These are phyloP conservation scores for Thielaviopsis populi DNA, from an alignment of 2,329 filamentous ascomycete species.

Conservation along the genomic window DNA sequence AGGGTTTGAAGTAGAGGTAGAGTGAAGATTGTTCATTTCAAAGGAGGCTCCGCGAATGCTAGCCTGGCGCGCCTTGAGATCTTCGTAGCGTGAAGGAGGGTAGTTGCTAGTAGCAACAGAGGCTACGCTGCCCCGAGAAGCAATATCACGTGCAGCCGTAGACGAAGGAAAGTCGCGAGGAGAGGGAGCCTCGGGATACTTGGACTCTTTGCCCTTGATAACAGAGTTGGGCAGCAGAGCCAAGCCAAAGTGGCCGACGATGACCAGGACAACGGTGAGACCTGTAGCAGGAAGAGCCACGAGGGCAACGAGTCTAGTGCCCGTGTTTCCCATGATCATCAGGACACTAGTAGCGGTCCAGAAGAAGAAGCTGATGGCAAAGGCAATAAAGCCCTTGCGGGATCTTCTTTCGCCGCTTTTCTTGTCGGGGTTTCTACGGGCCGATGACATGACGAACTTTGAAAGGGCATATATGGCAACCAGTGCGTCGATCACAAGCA, in stretches of 20 bases:
- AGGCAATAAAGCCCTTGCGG: constrained; percentile 29
- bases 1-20: background rate
- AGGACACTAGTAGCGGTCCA: constrained; percentile 42
- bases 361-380: constrained; percentile 32
- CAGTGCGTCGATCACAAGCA: constrained; percentile 33
- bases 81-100: constrained; percentile 34
- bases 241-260: constrained; percentile 25
- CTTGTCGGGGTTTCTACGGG: constrained; percentile 21
- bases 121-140: constrained; percentile 23
- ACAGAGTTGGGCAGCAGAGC: constrained; percentile 26
- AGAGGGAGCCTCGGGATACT: constrained; percentile 16
- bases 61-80: constrained; percentile 28
- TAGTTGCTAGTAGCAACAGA: constrained; percentile 31
- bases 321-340: constrained; percentile 34
- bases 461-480: constrained; percentile 27
- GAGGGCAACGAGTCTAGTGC: constrained; percentile 29
- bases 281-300: constrained; percentile 38
- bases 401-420: constrained; percentile 23
- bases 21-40: constrained; percentile 11
- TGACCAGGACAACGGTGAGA: constrained; percentile 33
- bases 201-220: constrained; percentile 3
- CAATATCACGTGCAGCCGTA: background rate
- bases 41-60: background rate
- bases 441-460: constrained; percentile 26
- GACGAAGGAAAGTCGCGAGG: constrained; percentile 20